A percentile compares a stretch with the other conserved stretches of the same genome.
These are phyloP conservation scores for Ogataea degrootiae DNA, from an alignment of 805 yeast genomes.

Conservation along the genomic window DNA sequence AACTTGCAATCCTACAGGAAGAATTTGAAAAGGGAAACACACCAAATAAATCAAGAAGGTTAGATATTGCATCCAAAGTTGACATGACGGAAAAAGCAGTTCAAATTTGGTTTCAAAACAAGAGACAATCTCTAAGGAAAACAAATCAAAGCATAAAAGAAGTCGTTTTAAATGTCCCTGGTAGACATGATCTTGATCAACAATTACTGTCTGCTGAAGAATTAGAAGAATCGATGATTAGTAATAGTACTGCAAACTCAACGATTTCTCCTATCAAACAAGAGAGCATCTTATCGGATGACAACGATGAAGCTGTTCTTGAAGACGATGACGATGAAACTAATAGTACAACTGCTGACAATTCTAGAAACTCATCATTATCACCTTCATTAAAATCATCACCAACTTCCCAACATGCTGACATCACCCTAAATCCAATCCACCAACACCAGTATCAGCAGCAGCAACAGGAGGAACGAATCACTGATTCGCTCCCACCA, in stretches of 20 bases:
- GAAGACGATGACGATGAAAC: neutral
- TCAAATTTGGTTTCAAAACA: slow-evolving; percentile 98
- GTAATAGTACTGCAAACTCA: neutral
- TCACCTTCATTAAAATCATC: neutral
- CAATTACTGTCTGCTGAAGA: slow-evolving; percentile 17
- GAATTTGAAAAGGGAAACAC: slow-evolving; percentile 76
- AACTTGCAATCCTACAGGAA: slow-evolving; percentile 70
- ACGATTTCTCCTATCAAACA: neutral
- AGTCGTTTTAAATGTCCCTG: slow-evolving; percentile 24
- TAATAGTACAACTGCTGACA: too few species aligned
- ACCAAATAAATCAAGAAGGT: slow-evolving; percentile 73
- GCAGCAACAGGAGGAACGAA: neutral
- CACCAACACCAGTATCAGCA: neutral
- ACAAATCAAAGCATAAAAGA: slow-evolving; percentile 26
- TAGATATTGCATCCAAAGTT: slow-evolving; percentile 73
- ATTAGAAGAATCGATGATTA: slow-evolving; percentile 1
- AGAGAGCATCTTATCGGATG: neutral
- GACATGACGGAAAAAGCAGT: slow-evolving; percentile 97
- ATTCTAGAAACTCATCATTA: neutral
- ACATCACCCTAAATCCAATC: too few species aligned
- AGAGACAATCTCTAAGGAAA: slow-evolving; percentile 75
- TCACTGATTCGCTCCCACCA: slow-evolving; percentile 16
- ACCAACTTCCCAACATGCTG: neutral
- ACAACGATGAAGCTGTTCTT: neutral
- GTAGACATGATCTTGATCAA: slow-evolving; percentile 23